Percentiles rank a stretch among this genome's conserved stretches.
phyloP scores from a whole-genome alignment of 176 grass and related monocot genomes.

The Oryza nivara region DNA sequence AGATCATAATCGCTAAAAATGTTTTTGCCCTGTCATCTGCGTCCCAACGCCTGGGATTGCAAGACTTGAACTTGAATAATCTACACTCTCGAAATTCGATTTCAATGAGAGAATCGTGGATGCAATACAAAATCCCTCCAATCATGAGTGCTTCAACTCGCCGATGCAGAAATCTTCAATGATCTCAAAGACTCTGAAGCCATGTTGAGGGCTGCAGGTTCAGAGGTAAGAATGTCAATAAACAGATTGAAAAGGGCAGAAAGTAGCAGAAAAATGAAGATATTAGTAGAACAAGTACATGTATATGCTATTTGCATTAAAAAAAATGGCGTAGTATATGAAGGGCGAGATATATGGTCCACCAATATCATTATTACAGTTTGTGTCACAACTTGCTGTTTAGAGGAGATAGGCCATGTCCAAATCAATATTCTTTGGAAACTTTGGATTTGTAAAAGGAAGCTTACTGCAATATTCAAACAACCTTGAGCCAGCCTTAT shows the following conservation, averaged over 20 bases:
- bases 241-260: background rate
- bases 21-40: background rate
- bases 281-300: background rate
- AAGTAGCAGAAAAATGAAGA: background rate
- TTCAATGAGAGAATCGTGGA: slow-evolving; percentile 4
- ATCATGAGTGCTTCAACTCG: slow-evolving; percentile 60
- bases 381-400: background rate
- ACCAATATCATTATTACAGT: slow-evolving; percentile 15
- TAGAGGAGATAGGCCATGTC: background rate
- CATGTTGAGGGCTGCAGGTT: slow-evolving; percentile 72
- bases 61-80: background rate
- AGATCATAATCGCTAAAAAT: background rate
- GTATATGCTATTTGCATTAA: background rate
- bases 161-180: slow-evolving; percentile 87
- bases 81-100: background rate
- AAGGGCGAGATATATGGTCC: background rate
- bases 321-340: background rate
- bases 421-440: background rate
- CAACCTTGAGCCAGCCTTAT: background rate
- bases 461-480: background rate
- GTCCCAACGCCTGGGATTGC: background rate
- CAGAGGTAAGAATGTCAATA: slow-evolving; percentile 23
- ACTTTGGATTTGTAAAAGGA: background rate
- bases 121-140: background rate
- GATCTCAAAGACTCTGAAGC: slow-evolving; percentile 82